Base-by-base conservation (phyloP, 2,329 filamentous ascomycete genomes). In the Verticillium zaregamsianum region DNA sequence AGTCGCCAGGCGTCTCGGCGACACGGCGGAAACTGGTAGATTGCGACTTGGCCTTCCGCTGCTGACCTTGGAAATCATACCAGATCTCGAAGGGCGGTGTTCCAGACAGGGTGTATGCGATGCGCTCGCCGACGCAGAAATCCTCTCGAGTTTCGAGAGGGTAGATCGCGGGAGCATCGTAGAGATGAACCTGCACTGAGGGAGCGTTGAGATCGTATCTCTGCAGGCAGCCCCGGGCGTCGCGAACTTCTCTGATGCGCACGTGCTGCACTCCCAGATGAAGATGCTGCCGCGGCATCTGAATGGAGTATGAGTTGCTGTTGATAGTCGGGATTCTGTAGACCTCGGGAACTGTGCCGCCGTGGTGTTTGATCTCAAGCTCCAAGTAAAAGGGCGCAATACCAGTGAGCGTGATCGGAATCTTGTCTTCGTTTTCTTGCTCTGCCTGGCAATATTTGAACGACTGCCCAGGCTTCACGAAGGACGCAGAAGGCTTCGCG, bases 371-470 rank as follows among this genome's bases (percentile, higher is more conserved):
- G 76, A 99, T 92, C 70, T 94, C 93, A 28, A 98, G 84, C 73
- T 98, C 95, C 5, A 99, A 80, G 57, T 89, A 89, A 78, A 99
- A 99, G 0, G 95, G 95, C 7, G 94, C 87, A 17, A 89, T 81
- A 45, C 95, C 95, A 63, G 90, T 90, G 20, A 99, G 82, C 2
- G 86, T 88, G 63, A 99, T 90, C 0, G 94, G 93, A 60, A 99
- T 97, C 49, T 86, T 87, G 70, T 99, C 93, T 69, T 96, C 92
- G 35, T 88, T 86, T 60, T 87, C 86, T 58, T 90, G 85, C 69
- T 97, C 92, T 57, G 93, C 88, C 73, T 93, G 90, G 77, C 95
- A 99, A 76, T 94, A 97, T 73, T 95, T 96, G 81, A 97, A 97
- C 0, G 92, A 93, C 74, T 95, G 95, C 17, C 93, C 93, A 3